phyloP scores from a whole-genome alignment of 2,329 filamentous ascomycete species.

The Colletotrichum horii region DNA sequence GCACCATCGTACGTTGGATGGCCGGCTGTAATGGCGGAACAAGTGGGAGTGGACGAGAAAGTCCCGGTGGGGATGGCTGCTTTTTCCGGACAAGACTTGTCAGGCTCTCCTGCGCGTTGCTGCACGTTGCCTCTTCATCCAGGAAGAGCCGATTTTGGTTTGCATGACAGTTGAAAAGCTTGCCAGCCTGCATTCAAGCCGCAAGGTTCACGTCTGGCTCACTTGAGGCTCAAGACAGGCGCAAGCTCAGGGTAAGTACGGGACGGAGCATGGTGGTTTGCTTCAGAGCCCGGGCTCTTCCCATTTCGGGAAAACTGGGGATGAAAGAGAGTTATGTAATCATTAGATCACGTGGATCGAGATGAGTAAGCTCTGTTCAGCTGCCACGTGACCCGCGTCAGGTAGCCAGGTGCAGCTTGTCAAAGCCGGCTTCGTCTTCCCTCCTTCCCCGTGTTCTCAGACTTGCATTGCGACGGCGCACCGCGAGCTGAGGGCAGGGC shows the following conservation, averaged over 20 bases:
- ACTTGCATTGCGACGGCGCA: neutral
- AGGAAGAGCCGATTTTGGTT: neutral
- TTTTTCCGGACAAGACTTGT: neutral
- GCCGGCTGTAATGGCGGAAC: neutral
- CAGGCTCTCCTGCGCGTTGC: neutral
- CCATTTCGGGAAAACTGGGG: neutral
- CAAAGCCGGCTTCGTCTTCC: neutral
- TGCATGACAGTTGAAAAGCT: neutral
- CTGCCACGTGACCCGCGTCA: neutral
- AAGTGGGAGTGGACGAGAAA: neutral
- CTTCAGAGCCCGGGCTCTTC: neutral
- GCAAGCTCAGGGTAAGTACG: neutral
- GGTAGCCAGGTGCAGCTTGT: neutral
- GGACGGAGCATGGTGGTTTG: neutral
- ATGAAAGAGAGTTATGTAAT: neutral
- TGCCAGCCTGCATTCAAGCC: neutral
- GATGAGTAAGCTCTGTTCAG: neutral
- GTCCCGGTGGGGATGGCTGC: neutral
- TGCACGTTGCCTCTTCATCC: neutral
- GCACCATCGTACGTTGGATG: neutral
- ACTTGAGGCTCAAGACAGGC: neutral
- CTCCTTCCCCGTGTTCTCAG: neutral
- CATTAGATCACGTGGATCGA: neutral
- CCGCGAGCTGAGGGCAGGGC: neutral
- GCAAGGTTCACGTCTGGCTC: neutral